phyloP scores from a whole-genome alignment of 305 asterid species.

The Coffea humblotiana region DNA sequence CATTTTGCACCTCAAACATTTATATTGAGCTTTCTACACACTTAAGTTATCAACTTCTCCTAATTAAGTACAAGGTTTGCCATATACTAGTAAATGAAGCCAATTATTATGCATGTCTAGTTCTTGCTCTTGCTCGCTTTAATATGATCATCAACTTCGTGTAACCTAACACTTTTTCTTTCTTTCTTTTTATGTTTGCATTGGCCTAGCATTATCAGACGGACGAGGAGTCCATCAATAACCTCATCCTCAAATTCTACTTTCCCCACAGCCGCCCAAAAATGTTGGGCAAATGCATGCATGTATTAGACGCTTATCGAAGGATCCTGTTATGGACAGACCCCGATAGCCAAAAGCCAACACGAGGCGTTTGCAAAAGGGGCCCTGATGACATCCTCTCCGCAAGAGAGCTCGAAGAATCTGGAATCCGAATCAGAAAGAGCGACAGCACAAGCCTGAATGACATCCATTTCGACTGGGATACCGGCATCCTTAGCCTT shows the following conservation, averaged over 20 bases:
- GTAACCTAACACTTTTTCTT: slow-evolving; percentile 19
- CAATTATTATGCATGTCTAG: too few relatives aligned
- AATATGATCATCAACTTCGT: too few relatives aligned
- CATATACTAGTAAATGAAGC: too few relatives aligned
- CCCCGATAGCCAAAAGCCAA: not conserved
- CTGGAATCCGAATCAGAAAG: slow-evolving; percentile 41
- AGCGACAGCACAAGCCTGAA: slow-evolving; percentile 36
- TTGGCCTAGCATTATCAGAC: too few relatives aligned
- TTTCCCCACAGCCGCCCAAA: not conserved
- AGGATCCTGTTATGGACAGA: slow-evolving; percentile 24
- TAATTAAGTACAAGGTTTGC: too few relatives aligned
- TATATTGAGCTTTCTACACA: too few relatives aligned
- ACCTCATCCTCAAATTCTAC: slow-evolving; percentile 29
- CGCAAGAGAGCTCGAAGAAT: slow-evolving; percentile 51
- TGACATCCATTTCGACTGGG: slow-evolving; percentile 40
- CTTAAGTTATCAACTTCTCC: too few relatives aligned
- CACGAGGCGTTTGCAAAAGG: too few relatives aligned
- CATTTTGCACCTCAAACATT: too few relatives aligned
- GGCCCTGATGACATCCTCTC: slow-evolving; percentile 40
- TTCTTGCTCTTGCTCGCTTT: too few relatives aligned
- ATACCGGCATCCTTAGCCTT: slow-evolving; percentile 40
- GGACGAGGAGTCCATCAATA: slow-evolving; percentile 22
- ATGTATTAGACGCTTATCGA: slow-evolving; percentile 33
- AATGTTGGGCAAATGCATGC: slow-evolving; percentile 30
- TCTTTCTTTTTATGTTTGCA: too few relatives aligned